Evolutionary conservation across 2,329 filamentous ascomycete genomes (phyloP), one percentile per base, ranked within the genome.

Genomic region (Plectosphaerella plurivora): DNA sequence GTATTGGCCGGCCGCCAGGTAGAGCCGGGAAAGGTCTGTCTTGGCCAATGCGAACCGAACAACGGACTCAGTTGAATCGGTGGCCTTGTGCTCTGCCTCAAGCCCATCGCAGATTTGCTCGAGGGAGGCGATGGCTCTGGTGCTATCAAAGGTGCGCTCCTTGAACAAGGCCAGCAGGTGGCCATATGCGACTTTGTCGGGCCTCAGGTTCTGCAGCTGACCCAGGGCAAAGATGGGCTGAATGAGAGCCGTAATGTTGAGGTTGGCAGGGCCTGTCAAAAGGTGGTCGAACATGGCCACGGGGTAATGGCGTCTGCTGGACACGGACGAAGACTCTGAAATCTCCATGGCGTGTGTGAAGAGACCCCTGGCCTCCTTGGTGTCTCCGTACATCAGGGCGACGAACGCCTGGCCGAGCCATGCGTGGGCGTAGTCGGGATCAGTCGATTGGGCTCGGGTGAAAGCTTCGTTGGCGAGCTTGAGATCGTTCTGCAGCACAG

Each of bases 321-420:
- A 75, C 3, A 86, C 67, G 0, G 87, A 86, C 0, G 88, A 88
- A 0, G 90, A 87, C 55, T 91, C 89, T 0, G 91, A 86, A 47
- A 99, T 93, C 57, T 96, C 92, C 73, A 96, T 94, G 1, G 94
- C 93, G 65, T 99, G 94, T 1, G 89, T 92, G 64, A 97, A 96
- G 10, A 97, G 81, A 11, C 86, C 85, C 20, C 90, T 80, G 1
- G 93, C 92, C 69, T 97, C 91, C 55, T 82, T 84, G 0, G 73
- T 61, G 56, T 96, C 87, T 2, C 89, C 91, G 48, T 83, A 81
- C 25, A 93, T 73, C 15, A 92, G 76, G 4, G 94, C 91, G 50
- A 97, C 79, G 24, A 96, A 79, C 1, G 90, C 93, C 69, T 97
- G 93, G 1, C 94, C 94, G 8, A 97, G 75, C 95, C 94, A 99